Base-by-base conservation (phyloP, 257 asterid genomes). In the Lycium barbarum region DNA sequence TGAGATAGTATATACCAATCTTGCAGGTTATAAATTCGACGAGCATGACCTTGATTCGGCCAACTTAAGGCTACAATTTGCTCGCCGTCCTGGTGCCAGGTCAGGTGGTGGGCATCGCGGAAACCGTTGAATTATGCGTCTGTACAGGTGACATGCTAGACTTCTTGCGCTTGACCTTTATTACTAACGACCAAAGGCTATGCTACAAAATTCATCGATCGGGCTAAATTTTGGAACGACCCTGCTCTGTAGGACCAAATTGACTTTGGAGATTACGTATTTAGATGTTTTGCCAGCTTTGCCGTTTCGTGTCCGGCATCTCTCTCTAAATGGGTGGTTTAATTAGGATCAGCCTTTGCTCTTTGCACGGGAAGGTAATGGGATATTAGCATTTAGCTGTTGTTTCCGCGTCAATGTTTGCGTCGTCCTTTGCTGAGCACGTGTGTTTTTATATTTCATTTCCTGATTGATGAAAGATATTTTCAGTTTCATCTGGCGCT, bases 21-120 rank as follows among this genome's bases (percentile, higher is more conserved):
- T 91, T 92, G 93, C 97, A 93, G 95, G 94, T 88, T 93, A 92
- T 84, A 86, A 81, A 70, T 88, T 93, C 40, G 95, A 93, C 14
- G 92, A 91, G 86, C 92, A 88, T 73, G 97, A 93, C 49, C 93
- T 89, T 5, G 93, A 91, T 59, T 89, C 95, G 0, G 88, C 85
- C 81, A 67, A 80, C 68, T 83, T 93, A 73, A 89, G 91, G 88
- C 89, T 92, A 83, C 94, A 93, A 84, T 93, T 91, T 59, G 92
- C 95, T 70, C 93, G 93, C 85, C 54, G 87, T 85, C 91, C 93
- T 58, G 97, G 92, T 91, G 92, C 93, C 59, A 88, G 95, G 91
- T 88, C 93, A 79, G 93, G 93, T 84, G 91, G 91, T 22, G 92
- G 89, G 87, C 84, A 79, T 83, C 92, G 91, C 6, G 89, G 90